These are phyloP conservation scores for Gastrodia elata DNA, from an alignment of 106 monocot genomes.

Conservation along the genomic window DNA sequence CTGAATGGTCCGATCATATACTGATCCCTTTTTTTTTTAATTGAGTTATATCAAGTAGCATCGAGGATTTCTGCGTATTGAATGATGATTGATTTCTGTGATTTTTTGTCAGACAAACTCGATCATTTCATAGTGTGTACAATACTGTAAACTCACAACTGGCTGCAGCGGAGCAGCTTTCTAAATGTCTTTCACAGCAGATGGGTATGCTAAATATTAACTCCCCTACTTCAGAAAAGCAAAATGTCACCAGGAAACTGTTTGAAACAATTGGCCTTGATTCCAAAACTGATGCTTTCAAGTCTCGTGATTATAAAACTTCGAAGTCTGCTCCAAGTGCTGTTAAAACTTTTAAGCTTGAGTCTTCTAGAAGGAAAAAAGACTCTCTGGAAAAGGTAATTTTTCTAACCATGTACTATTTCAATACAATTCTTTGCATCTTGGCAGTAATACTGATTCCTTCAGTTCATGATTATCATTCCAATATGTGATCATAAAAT, in stretches of 20 bases:
- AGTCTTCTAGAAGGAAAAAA: slow-evolving; percentile 71
- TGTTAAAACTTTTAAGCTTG: slow-evolving; percentile 37
- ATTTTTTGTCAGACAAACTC: slow-evolving; percentile 36
- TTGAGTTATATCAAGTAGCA: background rate
- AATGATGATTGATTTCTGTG: background rate
- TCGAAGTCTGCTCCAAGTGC: slow-evolving; percentile 7
- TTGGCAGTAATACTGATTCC: background rate
- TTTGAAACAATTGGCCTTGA: slow-evolving; percentile 87
- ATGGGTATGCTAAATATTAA: slow-evolving; percentile 61
- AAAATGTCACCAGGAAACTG: slow-evolving; percentile 40
- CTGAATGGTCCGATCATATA: too few relatives aligned
- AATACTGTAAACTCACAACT: slow-evolving; percentile 78
- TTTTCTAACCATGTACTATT: background rate
- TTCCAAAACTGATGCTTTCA: slow-evolving; percentile 27
- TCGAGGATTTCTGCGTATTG: background rate
- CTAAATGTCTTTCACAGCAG: slow-evolving; percentile 68
- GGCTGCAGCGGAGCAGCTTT: slow-evolving; percentile 73
- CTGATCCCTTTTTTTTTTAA: too few relatives aligned
- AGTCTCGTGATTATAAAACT: slow-evolving; percentile 33
- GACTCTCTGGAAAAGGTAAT: slow-evolving; percentile 73
- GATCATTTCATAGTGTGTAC: slow-evolving; percentile 63
- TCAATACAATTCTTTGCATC: background rate
- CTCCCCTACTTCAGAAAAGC: slow-evolving; percentile 35
- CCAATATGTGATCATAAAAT: too few relatives aligned
- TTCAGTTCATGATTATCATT: background rate